Conservation (phyloP, 352 stramenopile genomes). For the Phytophthora constricta region DNA sequence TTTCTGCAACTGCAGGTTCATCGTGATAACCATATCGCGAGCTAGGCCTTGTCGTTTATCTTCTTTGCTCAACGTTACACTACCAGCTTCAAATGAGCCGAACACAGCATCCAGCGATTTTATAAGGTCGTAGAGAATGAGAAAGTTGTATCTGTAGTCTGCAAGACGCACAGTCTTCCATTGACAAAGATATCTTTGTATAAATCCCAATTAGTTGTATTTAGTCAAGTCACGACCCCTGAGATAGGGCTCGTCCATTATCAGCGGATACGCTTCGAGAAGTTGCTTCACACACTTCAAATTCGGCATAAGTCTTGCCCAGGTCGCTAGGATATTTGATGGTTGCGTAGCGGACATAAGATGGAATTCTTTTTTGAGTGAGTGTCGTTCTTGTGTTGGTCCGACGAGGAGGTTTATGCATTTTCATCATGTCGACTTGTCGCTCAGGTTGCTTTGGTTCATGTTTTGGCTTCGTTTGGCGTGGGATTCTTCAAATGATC, state of each 20-base stretch:
- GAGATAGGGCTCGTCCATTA: conserved; percentile 16
- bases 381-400: not conserved
- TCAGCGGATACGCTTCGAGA: conserved; percentile 12
- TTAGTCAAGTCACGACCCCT: not conserved
- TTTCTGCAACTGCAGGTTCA: not conserved
- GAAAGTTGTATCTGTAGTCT: conserved; percentile 8
- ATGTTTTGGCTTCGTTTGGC: not conserved
- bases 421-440: conserved; percentile 17
- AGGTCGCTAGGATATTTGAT: conserved; percentile 19
- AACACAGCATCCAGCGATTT: not conserved
- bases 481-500: not conserved
- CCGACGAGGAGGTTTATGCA: conserved; percentile 4
- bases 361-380: conserved; percentile 11
- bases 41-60: not conserved
- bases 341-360: not conserved
- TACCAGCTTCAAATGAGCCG: not conserved
- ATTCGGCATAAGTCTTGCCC: conserved; percentile 6
- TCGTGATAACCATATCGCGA: not conserved
- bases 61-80: not conserved
- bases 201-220: too few species aligned
- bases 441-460: not conserved
- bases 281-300: conserved; percentile 15
- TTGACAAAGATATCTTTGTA: too few species aligned
- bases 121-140: not conserved
- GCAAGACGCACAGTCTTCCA: conserved; percentile 4